Percentiles rank a stretch among this genome's conserved stretches.
Conservation (phyloP, 176 grass and related monocot genomes). For the Chrysopogon serrulatus region DNA sequence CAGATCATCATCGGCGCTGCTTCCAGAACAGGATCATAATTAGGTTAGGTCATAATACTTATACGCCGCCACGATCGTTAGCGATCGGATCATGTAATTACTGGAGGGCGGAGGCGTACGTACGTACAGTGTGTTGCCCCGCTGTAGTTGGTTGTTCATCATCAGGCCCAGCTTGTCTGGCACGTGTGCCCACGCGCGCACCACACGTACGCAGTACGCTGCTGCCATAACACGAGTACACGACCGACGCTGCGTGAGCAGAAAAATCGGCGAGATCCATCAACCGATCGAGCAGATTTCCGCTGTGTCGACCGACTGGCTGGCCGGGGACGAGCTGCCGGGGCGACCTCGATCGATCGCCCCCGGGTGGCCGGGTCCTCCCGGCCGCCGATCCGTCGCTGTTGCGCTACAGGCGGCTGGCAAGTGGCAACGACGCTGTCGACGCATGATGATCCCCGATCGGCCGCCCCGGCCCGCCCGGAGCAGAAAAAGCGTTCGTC, state of each 20-base stretch:
- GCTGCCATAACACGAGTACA: too few species aligned
- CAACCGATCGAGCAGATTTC: not conserved
- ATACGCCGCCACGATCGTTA: not conserved
- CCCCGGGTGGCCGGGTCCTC: too few species aligned
- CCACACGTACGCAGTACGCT: too few species aligned
- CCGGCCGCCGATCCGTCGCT: not conserved
- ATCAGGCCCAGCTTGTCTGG: not conserved
- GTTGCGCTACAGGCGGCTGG: conserved; percentile 32
- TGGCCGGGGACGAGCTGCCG: not conserved
- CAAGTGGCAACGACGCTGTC: conserved; percentile 25
- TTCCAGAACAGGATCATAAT: not conserved
- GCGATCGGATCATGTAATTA: not conserved
- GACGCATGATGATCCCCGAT: not conserved
- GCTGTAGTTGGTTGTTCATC: not conserved
- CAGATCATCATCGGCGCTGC: not conserved
- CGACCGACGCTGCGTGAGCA: not conserved
- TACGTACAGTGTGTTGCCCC: too few species aligned
- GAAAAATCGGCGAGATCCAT: not conserved
- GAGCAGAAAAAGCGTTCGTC: not conserved
- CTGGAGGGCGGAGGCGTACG: too few species aligned
- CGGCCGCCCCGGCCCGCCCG: not conserved
- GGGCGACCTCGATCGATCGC: not conserved
- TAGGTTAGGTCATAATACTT: too few species aligned
- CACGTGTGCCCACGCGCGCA: not conserved
- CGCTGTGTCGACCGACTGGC: not conserved